Conservation (phyloP, 768 basidiomycete species). For the Lactarius trivialis region DNA sequence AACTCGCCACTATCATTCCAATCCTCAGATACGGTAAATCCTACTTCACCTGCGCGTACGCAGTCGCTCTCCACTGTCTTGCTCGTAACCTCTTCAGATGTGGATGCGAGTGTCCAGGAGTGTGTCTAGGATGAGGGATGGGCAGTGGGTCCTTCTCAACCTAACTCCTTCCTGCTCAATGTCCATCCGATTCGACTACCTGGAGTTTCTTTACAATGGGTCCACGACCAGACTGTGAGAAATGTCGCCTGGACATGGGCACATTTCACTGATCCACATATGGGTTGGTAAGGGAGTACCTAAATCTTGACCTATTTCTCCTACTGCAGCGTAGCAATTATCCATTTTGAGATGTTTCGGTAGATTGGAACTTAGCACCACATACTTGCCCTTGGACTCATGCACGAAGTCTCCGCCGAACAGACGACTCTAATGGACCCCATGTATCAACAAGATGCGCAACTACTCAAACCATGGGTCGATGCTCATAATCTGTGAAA, state of each 20-base stretch:
- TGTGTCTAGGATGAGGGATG: too few relatives aligned
- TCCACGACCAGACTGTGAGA: constrained; percentile 60
- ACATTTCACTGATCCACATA: constrained; percentile 48
- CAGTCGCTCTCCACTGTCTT: not conserved
- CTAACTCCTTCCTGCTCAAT: constrained; percentile 37
- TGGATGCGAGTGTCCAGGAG: constrained; percentile 8
- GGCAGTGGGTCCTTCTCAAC: constrained; percentile 75
- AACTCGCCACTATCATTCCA: constrained; percentile 13
- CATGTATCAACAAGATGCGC: too few relatives aligned
- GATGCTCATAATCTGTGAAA: too few relatives aligned
- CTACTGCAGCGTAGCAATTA: too few relatives aligned
- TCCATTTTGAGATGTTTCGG: not conserved
- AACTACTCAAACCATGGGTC: too few relatives aligned
- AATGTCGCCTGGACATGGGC: constrained; percentile 56
- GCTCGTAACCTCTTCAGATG: constrained; percentile 15
- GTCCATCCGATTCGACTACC: too few relatives aligned
- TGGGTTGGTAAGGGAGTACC: not conserved
- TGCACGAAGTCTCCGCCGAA: too few relatives aligned
- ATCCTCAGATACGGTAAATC: constrained; percentile 18
- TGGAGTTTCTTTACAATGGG: constrained; percentile 50
- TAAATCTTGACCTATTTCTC: too few relatives aligned
- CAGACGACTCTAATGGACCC: too few relatives aligned
- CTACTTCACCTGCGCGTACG: constrained; percentile 27
- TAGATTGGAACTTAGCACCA: not conserved
- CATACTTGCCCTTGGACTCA: too few relatives aligned